Evolutionary conservation across 139 green algal species (phyloP).

Genomic region (Choricystis sp.): DNA sequence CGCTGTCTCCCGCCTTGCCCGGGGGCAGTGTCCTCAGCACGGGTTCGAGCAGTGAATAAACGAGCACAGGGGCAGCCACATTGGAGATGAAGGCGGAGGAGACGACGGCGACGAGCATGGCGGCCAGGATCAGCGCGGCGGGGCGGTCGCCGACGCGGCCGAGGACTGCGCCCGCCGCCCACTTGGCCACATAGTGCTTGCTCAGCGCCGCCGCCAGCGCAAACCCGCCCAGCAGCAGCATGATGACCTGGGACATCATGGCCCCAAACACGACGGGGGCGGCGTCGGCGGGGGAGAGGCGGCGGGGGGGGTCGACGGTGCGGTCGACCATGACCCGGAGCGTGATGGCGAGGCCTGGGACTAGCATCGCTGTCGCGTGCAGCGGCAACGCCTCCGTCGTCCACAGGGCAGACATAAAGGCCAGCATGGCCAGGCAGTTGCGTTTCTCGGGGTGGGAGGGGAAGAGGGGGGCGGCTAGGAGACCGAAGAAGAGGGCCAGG

Average conservation of each 20-base stretch:
- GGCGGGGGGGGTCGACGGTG: slow-evolving; percentile 6
- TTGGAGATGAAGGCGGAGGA: slow-evolving; percentile 58
- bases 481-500: slow-evolving; percentile 6
- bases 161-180: slow-evolving; percentile 26
- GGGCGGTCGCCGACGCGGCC: slow-evolving; percentile 28
- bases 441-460: slow-evolving; percentile 17
- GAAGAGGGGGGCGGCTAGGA: slow-evolving; percentile 22
- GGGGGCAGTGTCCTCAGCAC: slow-evolving; percentile 40
- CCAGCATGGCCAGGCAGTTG: slow-evolving; percentile 47
- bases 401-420: slow-evolving; percentile 44
- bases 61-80: slow-evolving; percentile 55
- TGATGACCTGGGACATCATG: slow-evolving; percentile 55
- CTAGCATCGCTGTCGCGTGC: slow-evolving; percentile 48
- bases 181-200: slow-evolving; percentile 60
- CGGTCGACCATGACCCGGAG: slow-evolving; percentile 29
- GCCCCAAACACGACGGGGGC: slow-evolving; percentile 39
- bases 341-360: slow-evolving; percentile 31
- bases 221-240: slow-evolving; percentile 60
- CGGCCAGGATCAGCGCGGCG: slow-evolving; percentile 36
- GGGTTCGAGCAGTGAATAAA: slow-evolving; percentile 41
- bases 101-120: slow-evolving; percentile 53
- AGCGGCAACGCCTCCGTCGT: slow-evolving; percentile 46
- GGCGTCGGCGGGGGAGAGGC: slow-evolving; percentile 29
- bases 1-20: slow-evolving; percentile 7
- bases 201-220: slow-evolving; percentile 47